Percentiles rank a stretch among this genome's conserved stretches.
Conservation (phyloP, 129 eudicot species). For the Calendula officinalis region DNA sequence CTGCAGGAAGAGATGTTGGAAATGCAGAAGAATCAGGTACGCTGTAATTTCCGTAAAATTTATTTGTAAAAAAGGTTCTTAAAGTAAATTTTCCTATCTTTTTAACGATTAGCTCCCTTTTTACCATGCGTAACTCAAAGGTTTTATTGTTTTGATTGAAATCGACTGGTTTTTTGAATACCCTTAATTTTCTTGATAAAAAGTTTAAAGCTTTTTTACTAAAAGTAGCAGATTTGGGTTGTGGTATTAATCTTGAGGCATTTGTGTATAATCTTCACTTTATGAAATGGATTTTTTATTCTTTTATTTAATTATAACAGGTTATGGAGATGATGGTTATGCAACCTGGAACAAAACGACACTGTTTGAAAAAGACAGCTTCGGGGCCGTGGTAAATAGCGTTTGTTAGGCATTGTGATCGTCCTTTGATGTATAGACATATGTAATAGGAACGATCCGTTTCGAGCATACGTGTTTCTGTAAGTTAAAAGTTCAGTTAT, state of each 20-base stretch:
- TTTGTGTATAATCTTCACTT: neutral
- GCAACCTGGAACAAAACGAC: conserved; percentile 54
- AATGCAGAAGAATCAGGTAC: conserved; percentile 92
- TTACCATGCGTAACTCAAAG: neutral
- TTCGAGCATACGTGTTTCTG: conserved; percentile 18
- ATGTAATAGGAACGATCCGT: conserved; percentile 22
- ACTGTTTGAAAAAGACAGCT: conserved; percentile 63
- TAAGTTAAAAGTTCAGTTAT: conserved; percentile 9
- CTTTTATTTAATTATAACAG: conserved; percentile 28
- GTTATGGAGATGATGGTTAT: conserved; percentile 63
- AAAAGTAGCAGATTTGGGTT: neutral
- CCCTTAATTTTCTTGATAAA: neutral
- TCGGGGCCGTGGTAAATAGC: conserved; percentile 84
- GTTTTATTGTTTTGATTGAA: neutral
- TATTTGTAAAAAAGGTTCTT: too few species aligned
- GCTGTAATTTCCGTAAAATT: neutral
- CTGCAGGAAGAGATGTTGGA: conserved; percentile 68
- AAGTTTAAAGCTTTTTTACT: neutral
- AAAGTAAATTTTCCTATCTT: too few species aligned
- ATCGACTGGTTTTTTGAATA: neutral
- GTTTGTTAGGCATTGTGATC: neutral
- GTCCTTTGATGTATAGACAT: conserved; percentile 19
- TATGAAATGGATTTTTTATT: neutral
- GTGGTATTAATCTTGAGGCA: neutral
- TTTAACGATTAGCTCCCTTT: too few species aligned